Evolutionary conservation across 2,329 filamentous ascomycete species (phyloP).

Genomic region (Aspergillus sp.): DNA sequence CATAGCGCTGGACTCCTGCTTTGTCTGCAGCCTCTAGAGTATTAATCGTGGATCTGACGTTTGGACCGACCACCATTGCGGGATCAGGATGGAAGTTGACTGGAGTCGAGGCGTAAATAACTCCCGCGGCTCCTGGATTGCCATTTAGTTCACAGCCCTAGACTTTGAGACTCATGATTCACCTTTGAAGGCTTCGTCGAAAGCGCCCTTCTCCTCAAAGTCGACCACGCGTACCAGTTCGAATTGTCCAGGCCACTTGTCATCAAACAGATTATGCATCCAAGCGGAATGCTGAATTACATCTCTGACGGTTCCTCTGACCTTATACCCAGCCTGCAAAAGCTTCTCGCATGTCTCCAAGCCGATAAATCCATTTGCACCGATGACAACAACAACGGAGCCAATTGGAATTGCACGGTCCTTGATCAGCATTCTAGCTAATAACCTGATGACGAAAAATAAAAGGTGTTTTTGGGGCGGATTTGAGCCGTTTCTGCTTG

Average conservation of each 20-base stretch:
- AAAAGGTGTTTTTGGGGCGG: too few species aligned
- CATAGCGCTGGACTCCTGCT: too few species aligned
- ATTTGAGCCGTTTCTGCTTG: too few species aligned
- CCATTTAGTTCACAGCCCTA: too few species aligned
- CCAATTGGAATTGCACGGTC: too few species aligned
- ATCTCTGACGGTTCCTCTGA: background rate
- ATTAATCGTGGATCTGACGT: too few species aligned
- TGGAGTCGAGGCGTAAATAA: background rate
- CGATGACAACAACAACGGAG: too few species aligned
- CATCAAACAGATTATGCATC: background rate
- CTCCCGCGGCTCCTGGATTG: background rate
- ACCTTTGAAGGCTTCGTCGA: background rate
- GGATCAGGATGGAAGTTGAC: background rate
- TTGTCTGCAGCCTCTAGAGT: too few species aligned
- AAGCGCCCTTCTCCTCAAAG: background rate
- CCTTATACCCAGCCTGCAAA: background rate
- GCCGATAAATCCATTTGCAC: background rate
- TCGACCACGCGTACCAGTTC: background rate
- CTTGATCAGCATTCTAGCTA: too few species aligned
- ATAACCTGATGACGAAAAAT: too few species aligned
- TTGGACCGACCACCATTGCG: too few species aligned
- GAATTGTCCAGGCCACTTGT: background rate
- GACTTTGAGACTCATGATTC: background rate
- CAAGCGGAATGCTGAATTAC: background rate
- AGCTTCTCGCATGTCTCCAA: background rate